Evolutionary conservation across 306 rosid species (phyloP).

Genomic region (Gillenia trifoliata): DNA sequence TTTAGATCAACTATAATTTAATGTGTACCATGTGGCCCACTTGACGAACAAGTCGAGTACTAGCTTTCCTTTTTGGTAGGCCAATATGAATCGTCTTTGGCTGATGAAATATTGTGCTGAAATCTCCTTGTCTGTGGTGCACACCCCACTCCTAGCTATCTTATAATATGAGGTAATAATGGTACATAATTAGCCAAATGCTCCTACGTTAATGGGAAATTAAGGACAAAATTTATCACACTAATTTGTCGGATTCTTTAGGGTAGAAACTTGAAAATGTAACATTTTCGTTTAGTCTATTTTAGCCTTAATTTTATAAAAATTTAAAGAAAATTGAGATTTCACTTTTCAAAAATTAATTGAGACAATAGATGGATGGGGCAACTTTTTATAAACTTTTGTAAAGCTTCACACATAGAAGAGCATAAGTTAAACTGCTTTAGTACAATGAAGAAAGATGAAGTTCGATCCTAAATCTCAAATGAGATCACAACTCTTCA

Average conservation of each 20-base stretch:
- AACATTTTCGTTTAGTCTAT: not conserved
- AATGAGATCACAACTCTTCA: not conserved
- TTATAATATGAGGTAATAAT: not conserved
- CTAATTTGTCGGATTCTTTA: not conserved
- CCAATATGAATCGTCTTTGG: conserved; percentile 13
- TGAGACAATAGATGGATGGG: not conserved
- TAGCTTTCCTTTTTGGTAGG: conserved; percentile 9
- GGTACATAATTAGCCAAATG: not conserved
- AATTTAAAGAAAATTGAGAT: no score
- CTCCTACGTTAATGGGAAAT: not conserved
- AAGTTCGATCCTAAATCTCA: no score
- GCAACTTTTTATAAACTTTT: not conserved
- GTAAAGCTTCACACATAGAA: not conserved
- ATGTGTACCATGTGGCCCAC: conserved; percentile 26
- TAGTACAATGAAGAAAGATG: not conserved
- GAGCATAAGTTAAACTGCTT: not conserved
- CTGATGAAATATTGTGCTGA: not conserved
- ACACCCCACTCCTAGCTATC: not conserved
- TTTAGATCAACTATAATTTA: no score
- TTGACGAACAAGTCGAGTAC: not conserved
- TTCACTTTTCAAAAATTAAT: no score
- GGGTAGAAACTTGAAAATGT: not conserved
- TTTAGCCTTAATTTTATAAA: no score
- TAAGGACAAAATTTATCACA: not conserved
- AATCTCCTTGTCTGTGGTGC: conserved; percentile 18